A percentile compares a stretch with the other conserved stretches of the same genome.
Evolutionary conservation across 345 rosid species (phyloP).

Genomic region (Ceriops decandra): DNA sequence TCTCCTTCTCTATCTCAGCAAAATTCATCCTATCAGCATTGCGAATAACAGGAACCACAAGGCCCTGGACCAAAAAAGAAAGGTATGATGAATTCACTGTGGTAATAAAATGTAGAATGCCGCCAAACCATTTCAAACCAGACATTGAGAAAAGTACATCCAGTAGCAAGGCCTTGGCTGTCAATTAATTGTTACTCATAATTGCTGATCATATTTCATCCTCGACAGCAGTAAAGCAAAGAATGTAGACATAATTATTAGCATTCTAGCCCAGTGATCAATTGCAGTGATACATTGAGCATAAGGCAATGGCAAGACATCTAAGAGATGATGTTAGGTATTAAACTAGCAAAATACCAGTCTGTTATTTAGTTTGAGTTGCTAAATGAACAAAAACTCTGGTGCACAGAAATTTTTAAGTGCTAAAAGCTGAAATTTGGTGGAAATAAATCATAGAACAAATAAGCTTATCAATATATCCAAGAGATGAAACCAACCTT

Average conservation of each 20-base stretch:
- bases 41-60: conserved; percentile 81
- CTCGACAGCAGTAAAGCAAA: too few species aligned
- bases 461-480: too few species aligned
- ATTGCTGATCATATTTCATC: too few species aligned
- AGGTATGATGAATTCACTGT: not conserved
- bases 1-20: conserved; percentile 87
- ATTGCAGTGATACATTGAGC: not conserved
- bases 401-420: not conserved
- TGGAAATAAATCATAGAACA: not conserved
- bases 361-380: too few species aligned
- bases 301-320: too few species aligned
- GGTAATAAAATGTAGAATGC: too few species aligned
- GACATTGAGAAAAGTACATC: too few species aligned
- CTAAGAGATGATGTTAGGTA: not conserved
- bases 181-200: too few species aligned
- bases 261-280: not conserved
- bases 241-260: too few species aligned
- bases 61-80: conserved; percentile 47
- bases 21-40: conserved; percentile 67
- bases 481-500: conserved; percentile 46
- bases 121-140: too few species aligned
- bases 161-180: too few species aligned
- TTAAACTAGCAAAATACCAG: not conserved
- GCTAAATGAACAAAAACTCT: too few species aligned
- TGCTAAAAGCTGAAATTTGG: not conserved